A percentile compares a stretch with the other conserved stretches of the same genome.
These are phyloP conservation scores for Juglanconis sp. DNA, from an alignment of 2,329 filamentous ascomycete genomes.

Conservation along the genomic window DNA sequence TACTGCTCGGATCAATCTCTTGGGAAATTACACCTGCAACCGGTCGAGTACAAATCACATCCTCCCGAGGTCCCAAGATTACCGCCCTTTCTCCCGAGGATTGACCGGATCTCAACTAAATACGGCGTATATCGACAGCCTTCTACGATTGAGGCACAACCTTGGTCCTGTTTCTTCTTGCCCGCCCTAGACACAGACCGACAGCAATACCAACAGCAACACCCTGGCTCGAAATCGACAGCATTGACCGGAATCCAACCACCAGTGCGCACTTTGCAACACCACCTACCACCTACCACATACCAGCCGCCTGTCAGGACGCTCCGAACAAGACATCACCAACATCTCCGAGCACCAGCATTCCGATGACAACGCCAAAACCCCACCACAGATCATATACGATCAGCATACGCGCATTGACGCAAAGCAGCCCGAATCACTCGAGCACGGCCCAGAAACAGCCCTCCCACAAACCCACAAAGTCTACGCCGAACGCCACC, in stretches of 20 bases:
- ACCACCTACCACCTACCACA: not conserved
- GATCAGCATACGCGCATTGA: conserved; percentile 15
- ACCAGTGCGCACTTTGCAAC: not conserved
- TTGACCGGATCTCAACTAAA: not conserved
- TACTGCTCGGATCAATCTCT: not conserved
- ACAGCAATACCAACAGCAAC: too few relatives aligned
- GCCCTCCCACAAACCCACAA: conserved; percentile 12
- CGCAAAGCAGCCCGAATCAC: conserved; percentile 1
- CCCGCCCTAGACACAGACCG: not conserved
- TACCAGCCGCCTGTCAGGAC: too few relatives aligned
- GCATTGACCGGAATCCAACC: not conserved
- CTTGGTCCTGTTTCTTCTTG: not conserved
- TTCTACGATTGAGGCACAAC: not conserved
- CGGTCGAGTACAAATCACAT: not conserved
- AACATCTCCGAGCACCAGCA: not conserved
- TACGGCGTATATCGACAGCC: not conserved
- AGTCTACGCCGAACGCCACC: conserved; percentile 16
- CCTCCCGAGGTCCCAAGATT: not conserved
- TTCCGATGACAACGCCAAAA: conserved; percentile 17
- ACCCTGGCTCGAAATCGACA: not conserved
- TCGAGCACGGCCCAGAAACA: conserved; percentile 2
- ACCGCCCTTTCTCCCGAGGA: not conserved
- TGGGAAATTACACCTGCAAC: not conserved
- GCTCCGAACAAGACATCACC: too few relatives aligned
- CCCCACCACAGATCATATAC: conserved; percentile 17